Percentiles rank a stretch among this genome's conserved stretches.
phyloP scores from a whole-genome alignment of 2,329 filamentous ascomycete species.

The Clarireedia paspali region DNA sequence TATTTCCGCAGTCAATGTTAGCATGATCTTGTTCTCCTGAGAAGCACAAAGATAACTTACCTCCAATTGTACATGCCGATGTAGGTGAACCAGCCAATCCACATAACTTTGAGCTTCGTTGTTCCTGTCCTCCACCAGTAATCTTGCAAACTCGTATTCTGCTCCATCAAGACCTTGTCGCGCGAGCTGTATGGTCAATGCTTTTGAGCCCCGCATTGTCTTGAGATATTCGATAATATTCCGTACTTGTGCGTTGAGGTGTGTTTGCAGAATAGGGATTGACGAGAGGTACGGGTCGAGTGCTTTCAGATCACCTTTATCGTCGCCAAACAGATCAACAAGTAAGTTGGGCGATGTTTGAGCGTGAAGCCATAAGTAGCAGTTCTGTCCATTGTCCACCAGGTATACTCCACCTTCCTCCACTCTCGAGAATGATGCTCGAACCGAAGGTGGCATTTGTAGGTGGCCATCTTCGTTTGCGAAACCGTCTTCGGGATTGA shows the following conservation, averaged over 20 bases:
- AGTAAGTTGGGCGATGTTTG: conserved; percentile 90
- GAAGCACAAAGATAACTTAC: conserved; percentile 36
- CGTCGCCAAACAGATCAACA: conserved; percentile 80
- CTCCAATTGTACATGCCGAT: conserved; percentile 89
- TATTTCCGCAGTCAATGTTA: conserved; percentile 27
- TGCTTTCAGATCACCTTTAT: conserved; percentile 59
- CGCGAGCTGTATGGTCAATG: conserved; percentile 80
- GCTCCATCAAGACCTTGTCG: conserved; percentile 89
- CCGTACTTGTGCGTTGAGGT: conserved; percentile 87
- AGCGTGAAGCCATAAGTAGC: conserved; percentile 85
- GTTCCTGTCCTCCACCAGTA: conserved; percentile 90
- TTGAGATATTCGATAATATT: conserved; percentile 87
- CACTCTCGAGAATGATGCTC: conserved; percentile 78
- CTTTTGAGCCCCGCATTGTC: conserved; percentile 75
- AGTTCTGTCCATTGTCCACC: conserved; percentile 89
- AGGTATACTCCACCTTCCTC: conserved; percentile 92
- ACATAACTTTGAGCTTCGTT: conserved; percentile 98
- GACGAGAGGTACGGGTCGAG: conserved; percentile 76
- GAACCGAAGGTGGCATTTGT: conserved; percentile 70
- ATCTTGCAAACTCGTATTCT: conserved; percentile 90
- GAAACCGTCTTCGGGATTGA: conserved; percentile 82
- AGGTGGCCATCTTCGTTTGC: conserved; percentile 78
- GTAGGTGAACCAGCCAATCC: conserved; percentile 94
- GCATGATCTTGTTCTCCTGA: not conserved
- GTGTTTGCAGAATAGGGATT: conserved; percentile 79